Evolutionary conservation across 2,329 filamentous ascomycete genomes (phyloP).

Genomic region (Sclerotinia sclerotiorum): DNA sequence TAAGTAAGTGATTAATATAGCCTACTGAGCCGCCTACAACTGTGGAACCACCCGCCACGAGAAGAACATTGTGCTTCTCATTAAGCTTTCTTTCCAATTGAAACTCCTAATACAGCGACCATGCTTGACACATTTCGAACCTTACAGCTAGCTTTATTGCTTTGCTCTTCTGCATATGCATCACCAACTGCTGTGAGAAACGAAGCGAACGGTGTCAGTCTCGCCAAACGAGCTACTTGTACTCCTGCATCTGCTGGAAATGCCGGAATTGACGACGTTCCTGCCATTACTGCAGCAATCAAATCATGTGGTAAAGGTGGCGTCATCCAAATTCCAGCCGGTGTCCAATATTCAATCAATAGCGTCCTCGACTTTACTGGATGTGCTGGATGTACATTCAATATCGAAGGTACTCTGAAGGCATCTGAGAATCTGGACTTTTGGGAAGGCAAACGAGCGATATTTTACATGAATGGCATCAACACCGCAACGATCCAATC

Average conservation of each 20-base stretch:
- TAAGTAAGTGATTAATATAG: neutral
- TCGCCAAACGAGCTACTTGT: conserved; percentile 33
- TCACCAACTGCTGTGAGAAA: neutral
- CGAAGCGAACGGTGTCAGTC: neutral
- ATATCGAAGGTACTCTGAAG: conserved; percentile 48
- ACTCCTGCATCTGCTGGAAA: conserved; percentile 30
- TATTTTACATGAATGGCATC: conserved; percentile 45
- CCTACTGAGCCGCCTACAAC: too few relatives aligned
- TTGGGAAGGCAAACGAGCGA: conserved; percentile 45
- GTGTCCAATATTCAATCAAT: conserved; percentile 46
- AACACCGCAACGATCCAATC: conserved; percentile 45
- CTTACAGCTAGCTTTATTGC: conserved; percentile 2
- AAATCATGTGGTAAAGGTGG: conserved; percentile 44
- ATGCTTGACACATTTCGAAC: neutral
- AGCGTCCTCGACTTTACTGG: conserved; percentile 46
- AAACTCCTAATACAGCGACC: neutral
- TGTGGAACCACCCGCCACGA: neutral
- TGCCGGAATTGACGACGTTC: conserved; percentile 44
- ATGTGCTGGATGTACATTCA: conserved; percentile 47
- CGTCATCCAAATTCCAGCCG: conserved; percentile 47
- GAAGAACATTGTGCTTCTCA: neutral
- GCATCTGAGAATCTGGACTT: conserved; percentile 44
- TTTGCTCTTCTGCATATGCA: neutral
- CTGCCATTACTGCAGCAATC: conserved; percentile 47
- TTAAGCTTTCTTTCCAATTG: neutral